These are phyloP conservation scores for Saccharomycopsis hybrid DNA, from an alignment of 1,139 yeast species.

Conservation along the genomic window DNA sequence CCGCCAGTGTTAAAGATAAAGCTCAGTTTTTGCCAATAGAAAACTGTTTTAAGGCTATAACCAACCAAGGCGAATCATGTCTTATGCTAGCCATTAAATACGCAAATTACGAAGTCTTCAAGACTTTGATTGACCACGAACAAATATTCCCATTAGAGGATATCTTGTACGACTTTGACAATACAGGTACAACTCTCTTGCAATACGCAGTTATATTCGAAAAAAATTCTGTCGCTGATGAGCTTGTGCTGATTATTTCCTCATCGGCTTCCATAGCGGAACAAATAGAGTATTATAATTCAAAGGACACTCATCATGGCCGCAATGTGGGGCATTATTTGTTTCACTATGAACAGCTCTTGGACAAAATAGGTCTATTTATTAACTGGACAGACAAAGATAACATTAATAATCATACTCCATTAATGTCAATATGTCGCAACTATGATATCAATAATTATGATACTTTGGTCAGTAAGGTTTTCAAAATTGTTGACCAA, in stretches of 20 bases:
- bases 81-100: slow-evolving; percentile 47
- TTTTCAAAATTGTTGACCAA: slow-evolving; percentile 39
- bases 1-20: too few species aligned
- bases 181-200: slow-evolving; percentile 48
- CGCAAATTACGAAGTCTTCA: slow-evolving; percentile 39
- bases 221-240: slow-evolving; percentile 40
- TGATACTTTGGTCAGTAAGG: slow-evolving; percentile 39
- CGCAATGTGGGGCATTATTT: slow-evolving; percentile 72
- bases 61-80: slow-evolving; percentile 62
- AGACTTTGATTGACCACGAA: slow-evolving; percentile 36
- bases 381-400: slow-evolving; percentile 74
- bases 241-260: slow-evolving; percentile 42
- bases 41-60: slow-evolving; percentile 46
- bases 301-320: slow-evolving; percentile 42
- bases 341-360: slow-evolving; percentile 46
- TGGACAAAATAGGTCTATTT: slow-evolving; percentile 48
- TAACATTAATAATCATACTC: slow-evolving; percentile 64
- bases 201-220: slow-evolving; percentile 56
- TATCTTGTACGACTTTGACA: slow-evolving; percentile 55
- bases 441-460: slow-evolving; percentile 77
- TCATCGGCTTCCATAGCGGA: slow-evolving; percentile 41
- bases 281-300: slow-evolving; percentile 43
- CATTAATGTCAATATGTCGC: slow-evolving; percentile 67
- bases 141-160: slow-evolving; percentile 59
- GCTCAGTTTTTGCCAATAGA: slow-evolving; percentile 30